Conservation (phyloP, 2,329 filamentous ascomycete species). For the Chrysoporthe austroafricana region DNA sequence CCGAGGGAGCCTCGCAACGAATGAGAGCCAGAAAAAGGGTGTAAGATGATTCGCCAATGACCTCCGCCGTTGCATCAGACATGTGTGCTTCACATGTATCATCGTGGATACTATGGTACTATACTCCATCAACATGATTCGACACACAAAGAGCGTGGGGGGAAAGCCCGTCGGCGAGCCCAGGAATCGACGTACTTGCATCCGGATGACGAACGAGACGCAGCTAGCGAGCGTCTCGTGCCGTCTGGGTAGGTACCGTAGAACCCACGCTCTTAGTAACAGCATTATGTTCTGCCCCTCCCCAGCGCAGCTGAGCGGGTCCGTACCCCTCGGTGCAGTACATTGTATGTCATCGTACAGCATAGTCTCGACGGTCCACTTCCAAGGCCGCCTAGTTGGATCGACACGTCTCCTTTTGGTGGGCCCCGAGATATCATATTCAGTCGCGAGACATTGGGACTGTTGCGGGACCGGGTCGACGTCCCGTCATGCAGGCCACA, state of each 20-base stretch:
- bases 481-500: slow-evolving; percentile 3
- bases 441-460: background rate
- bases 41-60: slow-evolving; percentile 27
- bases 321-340: background rate
- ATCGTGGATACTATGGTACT: background rate
- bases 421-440: background rate
- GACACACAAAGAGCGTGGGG: background rate
- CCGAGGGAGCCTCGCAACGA: background rate
- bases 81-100: background rate
- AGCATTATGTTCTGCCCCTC: background rate
- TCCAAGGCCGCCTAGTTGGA: background rate
- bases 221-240: background rate
- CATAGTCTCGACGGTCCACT: background rate
- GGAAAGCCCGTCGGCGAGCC: background rate
- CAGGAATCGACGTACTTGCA: background rate
- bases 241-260: background rate
- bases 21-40: slow-evolving; percentile 11
- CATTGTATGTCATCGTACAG: background rate
- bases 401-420: background rate
- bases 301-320: background rate
- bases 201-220: background rate
- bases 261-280: background rate
- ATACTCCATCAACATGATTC: background rate
- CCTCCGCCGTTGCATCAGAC: background rate
- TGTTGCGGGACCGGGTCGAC: background rate